Evolutionary conservation across 2,329 filamentous ascomycete genomes (phyloP).

Genomic region (Aspergillus clavatus): DNA sequence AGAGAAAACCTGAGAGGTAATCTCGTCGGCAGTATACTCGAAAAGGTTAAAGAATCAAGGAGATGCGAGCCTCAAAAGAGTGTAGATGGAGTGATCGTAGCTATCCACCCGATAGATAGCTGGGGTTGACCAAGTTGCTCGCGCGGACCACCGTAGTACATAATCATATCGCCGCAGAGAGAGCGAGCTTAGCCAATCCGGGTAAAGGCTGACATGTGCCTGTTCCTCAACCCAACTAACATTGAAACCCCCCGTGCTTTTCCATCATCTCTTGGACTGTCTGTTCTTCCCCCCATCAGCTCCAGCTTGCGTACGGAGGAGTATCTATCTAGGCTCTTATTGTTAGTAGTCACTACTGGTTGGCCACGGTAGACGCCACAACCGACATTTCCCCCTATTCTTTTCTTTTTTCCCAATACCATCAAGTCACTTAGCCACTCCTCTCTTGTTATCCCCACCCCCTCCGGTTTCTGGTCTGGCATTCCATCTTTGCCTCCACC

Average conservation of each 20-base stretch:
- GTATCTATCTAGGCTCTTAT: not conserved
- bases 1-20: no score
- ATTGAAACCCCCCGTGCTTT: slow-evolving; percentile 14
- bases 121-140: slow-evolving; percentile 11
- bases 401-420: no score
- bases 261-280: slow-evolving; percentile 13
- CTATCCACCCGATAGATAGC: not conserved
- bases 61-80: not conserved
- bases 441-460: slow-evolving; percentile 1
- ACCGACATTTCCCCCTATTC: slow-evolving; percentile 1
- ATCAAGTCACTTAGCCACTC: not conserved
- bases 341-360: not conserved
- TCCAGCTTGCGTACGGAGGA: not conserved
- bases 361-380: not conserved
- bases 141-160: not conserved
- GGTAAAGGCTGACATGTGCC: slow-evolving; percentile 24
- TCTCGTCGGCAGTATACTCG: no score
- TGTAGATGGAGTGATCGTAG: not conserved
- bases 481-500: slow-evolving; percentile 2
- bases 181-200: slow-evolving; percentile 13
- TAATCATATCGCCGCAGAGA: not conserved
- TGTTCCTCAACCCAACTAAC: slow-evolving; percentile 21
- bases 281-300: slow-evolving; percentile 10
- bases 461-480: slow-evolving; percentile 2
- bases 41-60: no score